Evolutionary conservation across 228 moss, liverwort and hornwort genomes (phyloP).

Genomic region (Sphagnum fallax): DNA sequence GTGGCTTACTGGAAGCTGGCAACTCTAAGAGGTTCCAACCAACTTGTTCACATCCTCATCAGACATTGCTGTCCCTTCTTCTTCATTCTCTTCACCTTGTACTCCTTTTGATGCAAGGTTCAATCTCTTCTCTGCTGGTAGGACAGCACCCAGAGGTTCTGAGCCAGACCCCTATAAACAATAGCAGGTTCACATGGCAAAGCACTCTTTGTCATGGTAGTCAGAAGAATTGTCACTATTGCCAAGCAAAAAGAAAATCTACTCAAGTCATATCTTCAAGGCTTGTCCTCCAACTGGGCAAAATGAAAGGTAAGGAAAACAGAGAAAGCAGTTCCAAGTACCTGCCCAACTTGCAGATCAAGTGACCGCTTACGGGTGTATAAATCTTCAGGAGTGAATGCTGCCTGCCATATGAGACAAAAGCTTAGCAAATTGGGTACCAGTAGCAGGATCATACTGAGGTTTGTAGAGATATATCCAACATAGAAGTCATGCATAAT

Average conservation of each 20-base stretch:
- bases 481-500: too few species aligned
- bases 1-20: conserved; percentile 50
- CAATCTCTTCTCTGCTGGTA: conserved; percentile 59
- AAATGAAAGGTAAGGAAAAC: neutral
- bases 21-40: conserved; percentile 71
- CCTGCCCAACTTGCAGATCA: conserved; percentile 36
- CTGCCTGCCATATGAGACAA: conserved; percentile 36
- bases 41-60: conserved; percentile 77
- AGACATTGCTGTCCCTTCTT: conserved; percentile 55
- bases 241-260: too few species aligned
- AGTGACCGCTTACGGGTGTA: conserved; percentile 65
- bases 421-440: too few species aligned
- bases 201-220: too few species aligned
- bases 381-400: conserved; percentile 76
- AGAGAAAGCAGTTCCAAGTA: neutral
- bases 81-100: conserved; percentile 44
- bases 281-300: too few species aligned
- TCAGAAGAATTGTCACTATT: too few species aligned
- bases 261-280: too few species aligned
- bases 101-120: conserved; percentile 41
- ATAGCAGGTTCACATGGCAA: too few species aligned
- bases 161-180: neutral
- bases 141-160: conserved; percentile 3
- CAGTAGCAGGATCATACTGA: too few species aligned
- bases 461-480: too few species aligned